Evolutionary conservation across 768 basidiomycete species (phyloP).

Genomic region (Amanita pallidorosea): DNA sequence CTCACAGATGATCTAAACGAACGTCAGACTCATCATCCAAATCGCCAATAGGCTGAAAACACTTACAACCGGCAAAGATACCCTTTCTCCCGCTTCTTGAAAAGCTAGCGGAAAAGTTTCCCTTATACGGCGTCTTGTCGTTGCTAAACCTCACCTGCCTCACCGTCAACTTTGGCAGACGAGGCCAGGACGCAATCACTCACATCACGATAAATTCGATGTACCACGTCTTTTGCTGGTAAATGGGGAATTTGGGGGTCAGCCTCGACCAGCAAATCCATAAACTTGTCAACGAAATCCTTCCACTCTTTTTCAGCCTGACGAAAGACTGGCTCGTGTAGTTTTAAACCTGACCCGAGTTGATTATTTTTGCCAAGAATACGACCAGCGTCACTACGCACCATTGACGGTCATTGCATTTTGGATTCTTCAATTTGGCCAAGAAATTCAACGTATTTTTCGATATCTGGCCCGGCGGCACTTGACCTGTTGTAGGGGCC

Average conservation of each 20-base stretch:
- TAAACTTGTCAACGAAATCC: conserved; percentile 66
- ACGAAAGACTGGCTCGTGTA: conserved; percentile 73
- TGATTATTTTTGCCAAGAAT: not conserved
- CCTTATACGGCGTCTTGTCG: conserved; percentile 95
- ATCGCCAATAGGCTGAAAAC: not conserved
- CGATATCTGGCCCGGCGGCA: conserved; percentile 79
- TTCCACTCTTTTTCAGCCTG: conserved; percentile 86
- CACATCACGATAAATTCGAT: conserved; percentile 90
- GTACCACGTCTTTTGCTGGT: conserved; percentile 85
- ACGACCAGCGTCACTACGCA: conserved; percentile 21
- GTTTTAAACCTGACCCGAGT: conserved; percentile 57
- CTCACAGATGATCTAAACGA: conserved; percentile 53
- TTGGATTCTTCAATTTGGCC: conserved; percentile 53
- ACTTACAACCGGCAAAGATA: conserved; percentile 77
- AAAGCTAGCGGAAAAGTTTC: conserved; percentile 67
- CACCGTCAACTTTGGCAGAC: not conserved
- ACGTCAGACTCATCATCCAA: not conserved
- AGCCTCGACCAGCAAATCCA: conserved; percentile 51
- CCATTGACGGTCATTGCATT: conserved; percentile 82
- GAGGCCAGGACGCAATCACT: conserved; percentile 11
- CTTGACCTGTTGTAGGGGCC: conserved; percentile 77
- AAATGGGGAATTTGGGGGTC: conserved; percentile 82
- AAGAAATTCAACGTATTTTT: conserved; percentile 80
- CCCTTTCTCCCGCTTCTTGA: conserved; percentile 86
- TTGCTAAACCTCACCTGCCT: conserved; percentile 78